phyloP scores from a whole-genome alignment of 345 rosid genomes.

The Clarkia xantiana region DNA sequence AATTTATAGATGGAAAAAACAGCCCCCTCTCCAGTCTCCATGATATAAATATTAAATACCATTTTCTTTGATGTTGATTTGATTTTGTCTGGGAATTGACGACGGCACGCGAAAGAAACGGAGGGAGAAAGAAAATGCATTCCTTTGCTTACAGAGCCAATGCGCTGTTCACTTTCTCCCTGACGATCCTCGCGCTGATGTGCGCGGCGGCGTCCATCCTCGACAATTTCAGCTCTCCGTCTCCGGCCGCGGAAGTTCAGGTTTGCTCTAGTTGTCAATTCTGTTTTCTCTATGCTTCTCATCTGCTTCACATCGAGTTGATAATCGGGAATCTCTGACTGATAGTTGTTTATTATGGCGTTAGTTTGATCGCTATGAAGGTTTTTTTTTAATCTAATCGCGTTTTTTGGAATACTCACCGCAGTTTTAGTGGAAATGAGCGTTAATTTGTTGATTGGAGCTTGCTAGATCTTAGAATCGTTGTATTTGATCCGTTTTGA shows the following conservation, averaged over 20 bases:
- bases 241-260: constrained; percentile 80
- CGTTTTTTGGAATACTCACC: not conserved
- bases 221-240: constrained; percentile 60
- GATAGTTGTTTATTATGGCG: too few species aligned
- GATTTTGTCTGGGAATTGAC: too few species aligned
- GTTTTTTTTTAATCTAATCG: too few species aligned
- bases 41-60: too few species aligned
- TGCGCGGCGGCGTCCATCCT: constrained; percentile 76
- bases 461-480: too few species aligned
- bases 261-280: constrained; percentile 13
- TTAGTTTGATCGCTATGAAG: too few species aligned
- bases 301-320: too few species aligned
- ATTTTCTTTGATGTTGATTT: too few species aligned
- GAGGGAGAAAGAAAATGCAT: constrained; percentile 38
- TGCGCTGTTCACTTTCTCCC: constrained; percentile 60
- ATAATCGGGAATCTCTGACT: too few species aligned
- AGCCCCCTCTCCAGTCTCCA: too few species aligned
- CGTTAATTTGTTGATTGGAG: not conserved
- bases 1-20: too few species aligned
- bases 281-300: not conserved
- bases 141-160: constrained; percentile 78
- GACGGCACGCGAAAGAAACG: not conserved
- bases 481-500: not conserved
- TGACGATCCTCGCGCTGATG: constrained; percentile 71
- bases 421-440: not conserved